Conservation (phyloP, 345 rosid species). For the Iberis pinnata region DNA sequence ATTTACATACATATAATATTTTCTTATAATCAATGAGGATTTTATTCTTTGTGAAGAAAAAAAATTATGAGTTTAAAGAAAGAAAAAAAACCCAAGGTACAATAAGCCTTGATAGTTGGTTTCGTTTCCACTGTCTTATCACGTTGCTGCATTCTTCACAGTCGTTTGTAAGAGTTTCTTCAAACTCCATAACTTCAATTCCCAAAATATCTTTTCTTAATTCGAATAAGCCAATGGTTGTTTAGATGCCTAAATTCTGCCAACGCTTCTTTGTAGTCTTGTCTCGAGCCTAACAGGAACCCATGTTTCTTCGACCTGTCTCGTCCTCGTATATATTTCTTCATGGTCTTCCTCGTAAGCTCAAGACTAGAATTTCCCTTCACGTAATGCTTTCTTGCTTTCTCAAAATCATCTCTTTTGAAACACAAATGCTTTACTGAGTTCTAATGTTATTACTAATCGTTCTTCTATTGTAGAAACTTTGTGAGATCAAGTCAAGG, state of each 20-base stretch:
- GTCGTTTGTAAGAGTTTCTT: too few relatives aligned
- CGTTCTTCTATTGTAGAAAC: slow-evolving; percentile 24
- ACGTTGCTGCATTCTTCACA: too few relatives aligned
- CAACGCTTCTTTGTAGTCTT: slow-evolving; percentile 6
- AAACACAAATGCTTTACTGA: not conserved
- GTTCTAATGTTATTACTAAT: not conserved
- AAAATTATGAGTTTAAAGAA: too few relatives aligned
- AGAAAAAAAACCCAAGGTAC: too few relatives aligned
- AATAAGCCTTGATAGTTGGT: too few relatives aligned
- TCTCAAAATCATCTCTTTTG: not conserved
- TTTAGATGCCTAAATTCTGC: not conserved
- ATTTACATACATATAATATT: too few relatives aligned
- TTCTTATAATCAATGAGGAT: too few relatives aligned
- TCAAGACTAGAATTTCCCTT: slow-evolving; percentile 18
- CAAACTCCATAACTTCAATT: not conserved
- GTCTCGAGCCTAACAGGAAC: slow-evolving; percentile 1
- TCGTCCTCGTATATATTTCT: slow-evolving; percentile 31
- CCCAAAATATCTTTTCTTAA: not conserved
- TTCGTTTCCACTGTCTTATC: too few relatives aligned
- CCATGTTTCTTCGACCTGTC: slow-evolving; percentile 32
- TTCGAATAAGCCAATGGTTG: not conserved
- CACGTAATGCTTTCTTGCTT: slow-evolving; percentile 25
- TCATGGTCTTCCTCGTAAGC: slow-evolving; percentile 27
- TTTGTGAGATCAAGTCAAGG: slow-evolving; percentile 29
- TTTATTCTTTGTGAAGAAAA: too few relatives aligned